These are phyloP conservation scores for Trifolium fragiferum DNA, from an alignment of 306 rosid genomes.

Conservation along the genomic window DNA sequence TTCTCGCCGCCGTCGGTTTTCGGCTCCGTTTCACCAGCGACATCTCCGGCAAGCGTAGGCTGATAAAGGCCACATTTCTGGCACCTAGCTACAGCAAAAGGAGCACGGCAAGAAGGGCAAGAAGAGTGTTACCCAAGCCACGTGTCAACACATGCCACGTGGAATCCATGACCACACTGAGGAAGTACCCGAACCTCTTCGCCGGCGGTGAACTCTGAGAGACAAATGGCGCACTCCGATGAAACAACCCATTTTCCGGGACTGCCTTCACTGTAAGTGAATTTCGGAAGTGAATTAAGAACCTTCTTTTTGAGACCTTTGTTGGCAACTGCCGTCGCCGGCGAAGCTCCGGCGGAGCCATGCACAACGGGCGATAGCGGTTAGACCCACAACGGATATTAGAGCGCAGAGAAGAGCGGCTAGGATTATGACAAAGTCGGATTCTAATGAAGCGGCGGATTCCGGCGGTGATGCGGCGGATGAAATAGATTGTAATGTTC, in stretches of 20 bases:
- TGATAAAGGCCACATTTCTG: constrained; percentile 73
- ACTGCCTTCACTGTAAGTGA: constrained; percentile 44
- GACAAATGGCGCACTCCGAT: constrained; percentile 75
- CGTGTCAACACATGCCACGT: constrained; percentile 65
- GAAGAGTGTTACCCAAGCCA: constrained; percentile 79
- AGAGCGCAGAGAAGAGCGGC: constrained; percentile 81
- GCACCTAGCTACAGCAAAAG: constrained; percentile 58
- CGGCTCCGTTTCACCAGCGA: constrained; percentile 21
- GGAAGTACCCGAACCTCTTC: constrained; percentile 72
- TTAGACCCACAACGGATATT: constrained; percentile 71
- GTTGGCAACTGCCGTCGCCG: constrained; percentile 47
- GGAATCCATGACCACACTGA: constrained; percentile 75
- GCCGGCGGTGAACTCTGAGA: constrained; percentile 58
- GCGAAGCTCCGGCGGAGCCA: constrained; percentile 57
- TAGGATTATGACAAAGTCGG: constrained; percentile 72
- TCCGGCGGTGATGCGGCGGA: constrained; percentile 57
- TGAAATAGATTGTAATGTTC: constrained; percentile 43
- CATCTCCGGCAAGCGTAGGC: constrained; percentile 36
- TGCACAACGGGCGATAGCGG: constrained; percentile 76
- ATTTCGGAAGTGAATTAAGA: constrained; percentile 65
- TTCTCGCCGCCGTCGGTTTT: constrained; percentile 33
- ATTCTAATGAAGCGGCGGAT: constrained; percentile 50
- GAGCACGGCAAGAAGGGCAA: constrained; percentile 72
- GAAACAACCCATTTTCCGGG: constrained; percentile 40
- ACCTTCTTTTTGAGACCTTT: constrained; percentile 75